These are phyloP conservation scores for Pythium myriotylum DNA, from an alignment of 352 stramenopile genomes.

Conservation along the genomic window DNA sequence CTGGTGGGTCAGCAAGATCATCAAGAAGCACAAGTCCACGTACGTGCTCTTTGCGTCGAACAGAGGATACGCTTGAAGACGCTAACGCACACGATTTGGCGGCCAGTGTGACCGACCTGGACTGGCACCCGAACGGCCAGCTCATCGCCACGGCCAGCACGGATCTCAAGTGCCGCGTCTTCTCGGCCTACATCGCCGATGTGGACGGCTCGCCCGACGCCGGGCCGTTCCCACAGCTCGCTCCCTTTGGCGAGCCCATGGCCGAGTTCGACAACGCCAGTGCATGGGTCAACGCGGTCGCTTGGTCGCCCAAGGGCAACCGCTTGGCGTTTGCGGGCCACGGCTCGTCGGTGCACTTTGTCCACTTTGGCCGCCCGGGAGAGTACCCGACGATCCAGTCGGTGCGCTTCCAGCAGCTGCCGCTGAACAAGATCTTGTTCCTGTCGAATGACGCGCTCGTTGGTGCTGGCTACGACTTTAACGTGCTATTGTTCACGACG, in stretches of 20 bases:
- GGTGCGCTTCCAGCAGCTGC: slow-evolving; percentile 86
- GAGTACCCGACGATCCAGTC: slow-evolving; percentile 83
- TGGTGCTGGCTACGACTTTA: slow-evolving; percentile 92
- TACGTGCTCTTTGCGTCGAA: no score
- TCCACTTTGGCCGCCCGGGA: slow-evolving; percentile 75
- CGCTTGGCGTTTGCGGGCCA: slow-evolving; percentile 90
- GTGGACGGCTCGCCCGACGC: slow-evolving; percentile 76
- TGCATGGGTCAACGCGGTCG: slow-evolving; percentile 92
- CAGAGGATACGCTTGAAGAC: no score
- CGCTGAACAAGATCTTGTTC: slow-evolving; percentile 87
- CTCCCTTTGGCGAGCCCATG: slow-evolving; percentile 80
- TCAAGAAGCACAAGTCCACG: slow-evolving; percentile 97
- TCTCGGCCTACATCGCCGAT: slow-evolving; percentile 86
- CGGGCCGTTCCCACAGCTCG: slow-evolving; percentile 73
- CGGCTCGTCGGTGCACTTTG: slow-evolving; percentile 91
- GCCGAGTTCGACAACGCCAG: slow-evolving; percentile 88
- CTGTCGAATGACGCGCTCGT: slow-evolving; percentile 88
- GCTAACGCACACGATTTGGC: neutral
- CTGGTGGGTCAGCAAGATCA: slow-evolving; percentile 96
- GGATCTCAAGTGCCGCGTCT: slow-evolving; percentile 94
- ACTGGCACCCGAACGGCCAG: slow-evolving; percentile 94
- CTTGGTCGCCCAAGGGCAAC: slow-evolving; percentile 90
- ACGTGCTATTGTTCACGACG: slow-evolving; percentile 88
- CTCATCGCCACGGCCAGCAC: slow-evolving; percentile 91
- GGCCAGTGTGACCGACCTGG: slow-evolving; percentile 80